Percentiles rank a stretch among this genome's conserved stretches.
These are phyloP conservation scores for Adansonia rubrostipa DNA, from an alignment of 441 rosid species.

Conservation along the genomic window DNA sequence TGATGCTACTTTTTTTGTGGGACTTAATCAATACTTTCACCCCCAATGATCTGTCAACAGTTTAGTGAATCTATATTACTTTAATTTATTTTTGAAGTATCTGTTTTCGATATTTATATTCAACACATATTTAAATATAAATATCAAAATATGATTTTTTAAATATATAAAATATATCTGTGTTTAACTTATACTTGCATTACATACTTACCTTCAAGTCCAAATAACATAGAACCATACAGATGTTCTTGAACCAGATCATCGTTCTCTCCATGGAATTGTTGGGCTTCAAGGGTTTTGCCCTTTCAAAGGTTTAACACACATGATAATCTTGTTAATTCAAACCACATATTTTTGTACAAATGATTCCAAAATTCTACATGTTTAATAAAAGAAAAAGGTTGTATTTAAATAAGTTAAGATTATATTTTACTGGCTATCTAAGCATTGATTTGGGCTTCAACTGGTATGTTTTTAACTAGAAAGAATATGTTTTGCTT, in stretches of 20 bases:
- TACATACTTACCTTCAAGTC: no score
- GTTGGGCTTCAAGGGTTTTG: slow-evolving; percentile 32
- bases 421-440: slow-evolving; percentile 15
- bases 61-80: no score
- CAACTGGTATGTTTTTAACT: background rate
- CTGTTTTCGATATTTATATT: no score
- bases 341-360: background rate
- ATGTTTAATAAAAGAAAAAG: slow-evolving; percentile 23
- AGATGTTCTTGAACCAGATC: slow-evolving; percentile 31
- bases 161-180: no score
- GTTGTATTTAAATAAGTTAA: slow-evolving; percentile 21
- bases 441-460: slow-evolving; percentile 19
- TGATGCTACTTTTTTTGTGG: slow-evolving; percentile 24
- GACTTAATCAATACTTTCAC: slow-evolving; percentile 18
- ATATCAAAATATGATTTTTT: no score
- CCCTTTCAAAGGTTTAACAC: slow-evolving; percentile 32
- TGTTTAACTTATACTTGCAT: no score
- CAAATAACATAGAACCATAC: slow-evolving; percentile 24
- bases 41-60: slow-evolving; percentile 22
- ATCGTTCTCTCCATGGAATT: slow-evolving; percentile 21
- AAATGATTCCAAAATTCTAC: slow-evolving; percentile 39
- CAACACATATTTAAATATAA: no score
- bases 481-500: slow-evolving; percentile 24
- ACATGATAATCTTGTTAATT: slow-evolving; percentile 29
- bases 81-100: no score